Evolutionary conservation across 257 asterid genomes (phyloP).

Genomic region (Nemophila menziesii): DNA sequence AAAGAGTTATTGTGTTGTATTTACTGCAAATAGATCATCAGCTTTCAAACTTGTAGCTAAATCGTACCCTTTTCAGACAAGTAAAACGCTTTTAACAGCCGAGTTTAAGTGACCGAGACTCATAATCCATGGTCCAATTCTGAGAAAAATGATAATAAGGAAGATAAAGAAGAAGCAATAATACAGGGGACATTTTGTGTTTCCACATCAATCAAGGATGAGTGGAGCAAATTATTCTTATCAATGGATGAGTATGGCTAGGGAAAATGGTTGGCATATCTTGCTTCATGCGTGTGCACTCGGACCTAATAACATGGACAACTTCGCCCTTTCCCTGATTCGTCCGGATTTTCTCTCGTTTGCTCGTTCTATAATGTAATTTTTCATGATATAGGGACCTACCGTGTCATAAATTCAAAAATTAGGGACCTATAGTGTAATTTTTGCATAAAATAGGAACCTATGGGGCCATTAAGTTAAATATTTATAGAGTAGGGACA

Average conservation of each 20-base stretch:
- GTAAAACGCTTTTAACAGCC: constrained; percentile 42
- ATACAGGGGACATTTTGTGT: constrained; percentile 46
- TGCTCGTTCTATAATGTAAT: constrained; percentile 65
- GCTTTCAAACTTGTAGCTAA: constrained; percentile 60
- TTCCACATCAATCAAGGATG: constrained; percentile 66
- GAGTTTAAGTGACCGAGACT: constrained; percentile 61
- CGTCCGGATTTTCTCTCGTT: constrained; percentile 61
- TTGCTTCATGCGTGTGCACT: constrained; percentile 68
- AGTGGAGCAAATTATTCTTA: constrained; percentile 61
- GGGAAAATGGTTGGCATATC: constrained; percentile 83
- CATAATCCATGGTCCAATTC: constrained; percentile 34
- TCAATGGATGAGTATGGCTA: constrained; percentile 77
- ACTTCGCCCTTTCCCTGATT: constrained; percentile 65
- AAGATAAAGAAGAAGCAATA: constrained; percentile 24
- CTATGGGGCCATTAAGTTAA: no score
- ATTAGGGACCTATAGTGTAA: no score
- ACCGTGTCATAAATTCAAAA: no score
- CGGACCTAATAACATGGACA: constrained; percentile 78
- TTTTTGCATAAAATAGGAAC: no score
- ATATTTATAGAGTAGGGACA: no score
- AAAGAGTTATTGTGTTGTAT: constrained; percentile 48
- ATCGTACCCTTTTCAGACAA: constrained; percentile 49
- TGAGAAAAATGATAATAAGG: constrained; percentile 30
- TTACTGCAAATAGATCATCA: constrained; percentile 60
- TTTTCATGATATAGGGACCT: no score